phyloP scores from a whole-genome alignment of 2,329 filamentous ascomycete species.

The Phoma sp. region DNA sequence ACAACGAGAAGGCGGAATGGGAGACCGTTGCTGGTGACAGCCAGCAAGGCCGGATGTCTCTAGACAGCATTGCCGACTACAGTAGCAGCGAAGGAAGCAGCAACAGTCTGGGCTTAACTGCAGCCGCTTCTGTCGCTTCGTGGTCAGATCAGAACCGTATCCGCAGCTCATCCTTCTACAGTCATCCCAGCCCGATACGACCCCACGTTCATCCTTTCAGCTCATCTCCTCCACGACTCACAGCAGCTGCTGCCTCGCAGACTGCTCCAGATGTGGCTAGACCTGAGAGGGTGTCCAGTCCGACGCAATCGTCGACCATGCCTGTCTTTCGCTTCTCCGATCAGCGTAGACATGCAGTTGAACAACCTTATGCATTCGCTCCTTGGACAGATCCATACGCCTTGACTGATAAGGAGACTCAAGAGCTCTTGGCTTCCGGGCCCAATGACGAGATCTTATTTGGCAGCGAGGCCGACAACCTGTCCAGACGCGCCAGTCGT shows the following conservation, averaged over 20 bases:
- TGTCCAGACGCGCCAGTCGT: neutral
- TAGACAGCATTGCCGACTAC: slow-evolving; percentile 44
- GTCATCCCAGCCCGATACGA: slow-evolving; percentile 32
- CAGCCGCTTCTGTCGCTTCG: slow-evolving; percentile 12
- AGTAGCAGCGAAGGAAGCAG: slow-evolving; percentile 36
- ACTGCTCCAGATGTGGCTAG: slow-evolving; percentile 15
- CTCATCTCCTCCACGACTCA: slow-evolving; percentile 37
- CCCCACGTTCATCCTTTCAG: slow-evolving; percentile 33
- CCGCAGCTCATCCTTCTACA: slow-evolving; percentile 26
- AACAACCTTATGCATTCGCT: slow-evolving; percentile 23
- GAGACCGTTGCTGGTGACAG: slow-evolving; percentile 40
- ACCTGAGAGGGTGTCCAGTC: slow-evolving; percentile 16
- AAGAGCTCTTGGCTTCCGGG: slow-evolving; percentile 43
- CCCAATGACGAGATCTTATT: slow-evolving; percentile 46
- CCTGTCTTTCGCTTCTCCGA: slow-evolving; percentile 21
- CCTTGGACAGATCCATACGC: slow-evolving; percentile 31
- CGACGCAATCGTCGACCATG: slow-evolving; percentile 25
- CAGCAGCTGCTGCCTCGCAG: slow-evolving; percentile 10
- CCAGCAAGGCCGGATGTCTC: slow-evolving; percentile 22
- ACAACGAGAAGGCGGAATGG: slow-evolving; percentile 41
- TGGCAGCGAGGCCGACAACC: slow-evolving; percentile 19
- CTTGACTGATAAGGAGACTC: slow-evolving; percentile 41
- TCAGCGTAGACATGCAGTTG: slow-evolving; percentile 1
- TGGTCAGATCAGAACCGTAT: slow-evolving; percentile 19
- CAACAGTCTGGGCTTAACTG: slow-evolving; percentile 24